A percentile compares a stretch with the other conserved stretches of the same genome.
phyloP scores from a whole-genome alignment of 2,329 filamentous ascomycete species.

The Monilinia aucupariae region DNA sequence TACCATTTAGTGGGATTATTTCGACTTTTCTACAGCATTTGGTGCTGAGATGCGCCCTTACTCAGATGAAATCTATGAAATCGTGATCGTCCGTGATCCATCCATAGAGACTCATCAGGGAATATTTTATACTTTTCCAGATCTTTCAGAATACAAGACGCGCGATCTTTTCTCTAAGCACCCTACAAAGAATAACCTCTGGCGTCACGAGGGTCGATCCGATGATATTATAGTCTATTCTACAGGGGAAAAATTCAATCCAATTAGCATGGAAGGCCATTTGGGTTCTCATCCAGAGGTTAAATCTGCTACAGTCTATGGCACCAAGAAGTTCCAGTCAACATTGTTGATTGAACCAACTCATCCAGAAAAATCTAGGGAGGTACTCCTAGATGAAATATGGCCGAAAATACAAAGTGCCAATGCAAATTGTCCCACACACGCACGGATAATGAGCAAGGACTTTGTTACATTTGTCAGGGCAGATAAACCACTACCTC shows the following conservation, averaged over 20 bases:
- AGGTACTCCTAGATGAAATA: conserved; percentile 6
- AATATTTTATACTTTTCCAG: conserved; percentile 36
- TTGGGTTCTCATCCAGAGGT: conserved; percentile 36
- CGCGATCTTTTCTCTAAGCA: conserved; percentile 39
- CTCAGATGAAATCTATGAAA: conserved; percentile 24
- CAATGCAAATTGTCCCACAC: conserved; percentile 30
- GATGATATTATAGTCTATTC: conserved; percentile 42
- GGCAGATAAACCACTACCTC: conserved; percentile 34
- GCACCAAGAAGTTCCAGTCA: conserved; percentile 36
- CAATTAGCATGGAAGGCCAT: conserved; percentile 37
- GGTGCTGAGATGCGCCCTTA: not conserved
- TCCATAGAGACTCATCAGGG: conserved; percentile 24
- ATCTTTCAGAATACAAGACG: conserved; percentile 35
- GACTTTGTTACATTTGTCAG: conserved; percentile 32
- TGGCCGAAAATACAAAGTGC: conserved; percentile 35
- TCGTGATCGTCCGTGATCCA: conserved; percentile 24
- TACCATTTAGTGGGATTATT: not conserved
- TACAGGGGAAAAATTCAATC: conserved; percentile 43
- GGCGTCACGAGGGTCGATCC: conserved; percentile 36
- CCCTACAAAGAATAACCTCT: conserved; percentile 35
- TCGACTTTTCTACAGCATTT: conserved; percentile 10
- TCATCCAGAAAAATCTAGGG: not conserved
- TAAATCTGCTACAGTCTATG: conserved; percentile 34
- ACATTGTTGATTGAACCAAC: conserved; percentile 36
- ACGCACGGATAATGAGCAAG: conserved; percentile 30